Base-by-base conservation (phyloP, 306 rosid genomes). In the Castanea mollissima region DNA sequence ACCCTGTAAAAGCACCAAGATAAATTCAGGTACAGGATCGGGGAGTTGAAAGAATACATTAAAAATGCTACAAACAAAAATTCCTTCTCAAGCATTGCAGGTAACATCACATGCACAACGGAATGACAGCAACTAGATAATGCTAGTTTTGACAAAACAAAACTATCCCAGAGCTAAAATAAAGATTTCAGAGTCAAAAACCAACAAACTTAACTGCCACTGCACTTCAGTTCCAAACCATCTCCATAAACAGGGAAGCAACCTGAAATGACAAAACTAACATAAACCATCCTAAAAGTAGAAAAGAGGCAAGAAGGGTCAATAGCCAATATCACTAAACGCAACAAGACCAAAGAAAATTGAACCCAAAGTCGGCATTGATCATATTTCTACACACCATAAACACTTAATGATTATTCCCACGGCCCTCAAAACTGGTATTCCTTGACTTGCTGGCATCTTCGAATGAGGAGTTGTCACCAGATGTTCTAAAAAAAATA, bases 151-250 rank as follows among this genome's bases (percentile, higher is more conserved):
- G 87, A 85, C 80, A 78, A 80, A 80, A 81, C 71, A 81, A 71
- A 91, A 85, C 80, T 77, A 87, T 74, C 85, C 82, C 71, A 86
- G 78, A 74, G 83, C 78, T 62, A 85, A 83, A 81, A 69, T 77
- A 86, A 74, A 84, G 75, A 87, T 85, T 88, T 85, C 85, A 83
- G 78, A 46, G 86, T 81, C 85, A 80, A 83, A 86, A 91, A 82
- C 90, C 93, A 85, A 89, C 92, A 92, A 95, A 93, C 98, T 91
- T 93, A 93, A 96, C 97, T 93, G 99, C 95, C 93, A 90, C 81
- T 68, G 90, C 84, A 92, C 90, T 90, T 88, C 93, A 85, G 87
- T 81, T 89, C 87, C 89, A 80, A 85, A 86, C 82, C 88, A 88
- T 83, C 91, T 88, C 86, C 91, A 83, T 75, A 83, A 86, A 91